These are phyloP conservation scores for Chrysochromulina tobinii DNA, from an alignment of 78 protist species.

Conservation along the genomic window DNA sequence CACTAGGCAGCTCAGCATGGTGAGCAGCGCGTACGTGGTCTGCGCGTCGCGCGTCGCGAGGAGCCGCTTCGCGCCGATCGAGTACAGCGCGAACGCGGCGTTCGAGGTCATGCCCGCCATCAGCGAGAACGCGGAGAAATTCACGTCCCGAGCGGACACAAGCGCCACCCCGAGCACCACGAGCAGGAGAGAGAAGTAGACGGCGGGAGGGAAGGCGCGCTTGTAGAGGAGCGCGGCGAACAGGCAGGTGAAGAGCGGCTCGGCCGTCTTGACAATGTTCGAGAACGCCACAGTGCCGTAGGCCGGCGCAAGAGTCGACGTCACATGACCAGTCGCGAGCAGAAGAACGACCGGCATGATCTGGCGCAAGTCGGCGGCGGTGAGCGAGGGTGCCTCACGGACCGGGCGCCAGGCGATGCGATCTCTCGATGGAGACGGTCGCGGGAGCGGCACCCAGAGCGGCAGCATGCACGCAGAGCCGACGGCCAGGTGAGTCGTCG, in stretches of 20 bases:
- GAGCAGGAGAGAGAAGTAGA: neutral
- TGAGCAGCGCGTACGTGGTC: neutral
- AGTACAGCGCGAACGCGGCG: constrained; percentile 18
- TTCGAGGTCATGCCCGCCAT: neutral
- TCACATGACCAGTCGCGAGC: neutral
- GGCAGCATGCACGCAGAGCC: neutral
- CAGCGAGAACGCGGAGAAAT: neutral
- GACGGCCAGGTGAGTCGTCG: neutral
- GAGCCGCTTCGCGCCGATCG: neutral
- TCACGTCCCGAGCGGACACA: neutral
- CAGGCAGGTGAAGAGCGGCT: neutral
- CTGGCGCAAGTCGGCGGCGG: neutral
- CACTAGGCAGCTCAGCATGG: neutral
- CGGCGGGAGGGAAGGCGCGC: neutral
- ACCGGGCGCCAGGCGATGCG: neutral
- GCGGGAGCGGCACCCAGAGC: neutral
- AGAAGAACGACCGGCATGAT: neutral
- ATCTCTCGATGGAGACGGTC: neutral
- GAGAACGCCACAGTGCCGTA: constrained; percentile 15
- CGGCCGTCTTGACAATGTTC: constrained; percentile 14
- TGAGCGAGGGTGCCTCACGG: neutral
- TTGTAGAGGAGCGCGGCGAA: neutral
- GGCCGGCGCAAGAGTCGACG: constrained; percentile 1
- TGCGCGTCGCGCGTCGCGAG: neutral
- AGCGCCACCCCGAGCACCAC: constrained; percentile 8